Conservation (phyloP, 257 asterid species). For the Scutellaria baicalensis region DNA sequence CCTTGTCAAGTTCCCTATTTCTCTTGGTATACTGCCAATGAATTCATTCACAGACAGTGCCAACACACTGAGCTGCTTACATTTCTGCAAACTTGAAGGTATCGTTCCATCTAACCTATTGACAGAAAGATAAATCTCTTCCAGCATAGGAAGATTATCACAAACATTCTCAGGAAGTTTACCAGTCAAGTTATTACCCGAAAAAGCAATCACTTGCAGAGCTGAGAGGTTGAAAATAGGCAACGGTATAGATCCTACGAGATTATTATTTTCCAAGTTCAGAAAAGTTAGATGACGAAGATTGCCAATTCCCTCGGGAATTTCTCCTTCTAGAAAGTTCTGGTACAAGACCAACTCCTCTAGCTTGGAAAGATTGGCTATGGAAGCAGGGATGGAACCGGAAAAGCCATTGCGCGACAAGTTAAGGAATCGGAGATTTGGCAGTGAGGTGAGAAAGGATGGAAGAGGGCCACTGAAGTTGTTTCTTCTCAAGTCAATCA, state of each 20-base stretch:
- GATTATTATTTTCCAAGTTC: constrained; percentile 4
- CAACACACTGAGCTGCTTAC: constrained; percentile 15
- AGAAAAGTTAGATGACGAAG: background rate
- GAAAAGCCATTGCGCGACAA: constrained; percentile 2
- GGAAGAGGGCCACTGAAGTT: constrained; percentile 22
- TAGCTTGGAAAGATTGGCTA: background rate
- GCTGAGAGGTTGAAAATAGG: constrained; percentile 14
- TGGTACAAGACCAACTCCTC: background rate
- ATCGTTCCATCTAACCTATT: constrained; percentile 21
- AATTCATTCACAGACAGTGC: constrained; percentile 23
- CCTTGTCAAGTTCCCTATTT: constrained; percentile 24
- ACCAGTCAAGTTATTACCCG: constrained; percentile 6
- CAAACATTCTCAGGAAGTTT: constrained; percentile 16
- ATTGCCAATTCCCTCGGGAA: constrained; percentile 9
- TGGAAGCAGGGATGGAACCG: constrained; percentile 9
- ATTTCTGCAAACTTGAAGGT: constrained; percentile 16
- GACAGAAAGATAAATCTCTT: background rate
- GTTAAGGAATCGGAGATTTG: constrained; percentile 7
- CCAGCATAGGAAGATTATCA: background rate
- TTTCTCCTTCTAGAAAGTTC: background rate
- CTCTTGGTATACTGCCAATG: constrained; percentile 27
- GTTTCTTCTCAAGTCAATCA: constrained; percentile 7
- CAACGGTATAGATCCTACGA: constrained; percentile 13
- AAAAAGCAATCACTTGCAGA: constrained; percentile 3
- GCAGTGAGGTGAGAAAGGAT: constrained; percentile 4